A percentile compares a stretch with the other conserved stretches of the same genome.
phyloP scores from a whole-genome alignment of 2,329 filamentous ascomycete species.

The Talaromyces sp. region DNA sequence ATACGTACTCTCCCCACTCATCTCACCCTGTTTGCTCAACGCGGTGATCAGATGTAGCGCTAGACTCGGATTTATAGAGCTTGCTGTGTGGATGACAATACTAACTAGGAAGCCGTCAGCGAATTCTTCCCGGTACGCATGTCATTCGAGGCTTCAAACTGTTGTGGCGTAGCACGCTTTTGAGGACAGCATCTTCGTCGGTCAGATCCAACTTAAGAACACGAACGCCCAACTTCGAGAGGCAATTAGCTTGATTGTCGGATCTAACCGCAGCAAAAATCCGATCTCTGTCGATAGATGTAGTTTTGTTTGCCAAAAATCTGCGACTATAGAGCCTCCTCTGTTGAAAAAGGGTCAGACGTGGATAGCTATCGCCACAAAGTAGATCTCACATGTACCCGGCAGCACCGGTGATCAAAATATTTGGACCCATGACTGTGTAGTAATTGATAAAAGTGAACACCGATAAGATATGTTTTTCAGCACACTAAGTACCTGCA shows the following conservation, averaged over 20 bases:
- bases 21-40: not conserved
- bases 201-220: not conserved
- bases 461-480: too few relatives aligned
- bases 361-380: too few relatives aligned
- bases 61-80: not conserved
- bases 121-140: too few relatives aligned
- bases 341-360: not conserved
- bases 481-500: too few relatives aligned
- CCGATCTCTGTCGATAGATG: not conserved
- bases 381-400: not conserved
- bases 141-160: too few relatives aligned
- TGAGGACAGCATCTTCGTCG: not conserved
- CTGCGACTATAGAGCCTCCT: not conserved
- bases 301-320: not conserved
- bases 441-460: too few relatives aligned
- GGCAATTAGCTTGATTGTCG: not conserved
- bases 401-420: not conserved
- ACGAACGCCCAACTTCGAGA: not conserved
- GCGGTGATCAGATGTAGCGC: not conserved
- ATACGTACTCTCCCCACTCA: not conserved
- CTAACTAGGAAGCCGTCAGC: not conserved
- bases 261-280: not conserved
- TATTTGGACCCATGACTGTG: not conserved
- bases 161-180: not conserved
- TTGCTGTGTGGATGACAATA: not conserved